Percentiles rank a stretch among this genome's conserved stretches.
Conservation (phyloP, 2,329 filamentous ascomycete genomes). For the Sordariomycetes sp. region DNA sequence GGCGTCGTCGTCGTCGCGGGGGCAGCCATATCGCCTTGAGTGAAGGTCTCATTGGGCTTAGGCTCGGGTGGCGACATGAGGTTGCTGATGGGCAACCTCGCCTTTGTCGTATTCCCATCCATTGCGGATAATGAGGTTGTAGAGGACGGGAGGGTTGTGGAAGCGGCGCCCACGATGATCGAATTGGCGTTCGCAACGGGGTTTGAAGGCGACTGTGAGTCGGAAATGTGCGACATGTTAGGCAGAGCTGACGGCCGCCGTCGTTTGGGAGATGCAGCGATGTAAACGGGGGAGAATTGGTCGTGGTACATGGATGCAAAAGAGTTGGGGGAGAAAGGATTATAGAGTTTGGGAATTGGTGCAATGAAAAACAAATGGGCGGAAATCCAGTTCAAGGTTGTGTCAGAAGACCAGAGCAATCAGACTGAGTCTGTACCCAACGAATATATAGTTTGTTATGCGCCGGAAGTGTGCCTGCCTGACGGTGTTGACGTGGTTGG, state of each 20-base stretch:
- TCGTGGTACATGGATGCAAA: background rate
- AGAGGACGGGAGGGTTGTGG: background rate
- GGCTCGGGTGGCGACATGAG: constrained; percentile 53
- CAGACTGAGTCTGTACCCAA: background rate
- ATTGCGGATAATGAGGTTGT: background rate
- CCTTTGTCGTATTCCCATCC: constrained; percentile 25
- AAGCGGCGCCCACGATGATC: background rate
- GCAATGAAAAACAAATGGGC: background rate
- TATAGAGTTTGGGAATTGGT: background rate
- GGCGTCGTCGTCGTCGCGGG: constrained; percentile 12
- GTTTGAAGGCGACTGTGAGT: background rate
- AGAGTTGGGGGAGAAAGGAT: background rate
- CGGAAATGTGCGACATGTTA: background rate
- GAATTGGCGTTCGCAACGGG: background rate
- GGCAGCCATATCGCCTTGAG: constrained; percentile 15
- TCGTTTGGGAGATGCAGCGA: background rate
- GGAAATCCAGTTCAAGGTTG: too few relatives aligned
- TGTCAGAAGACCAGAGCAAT: background rate
- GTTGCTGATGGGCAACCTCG: constrained; percentile 39
- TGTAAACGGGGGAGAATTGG: background rate
- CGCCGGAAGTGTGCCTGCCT: background rate
- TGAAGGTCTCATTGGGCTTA: constrained; percentile 41
- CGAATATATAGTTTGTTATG: background rate
- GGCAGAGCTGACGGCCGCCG: background rate
- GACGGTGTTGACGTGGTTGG: background rate